Percentiles rank a stretch among this genome's conserved stretches.
These are phyloP conservation scores for Diphasiastrum complanatum DNA, from an alignment of 83 land plant species.

Conservation along the genomic window DNA sequence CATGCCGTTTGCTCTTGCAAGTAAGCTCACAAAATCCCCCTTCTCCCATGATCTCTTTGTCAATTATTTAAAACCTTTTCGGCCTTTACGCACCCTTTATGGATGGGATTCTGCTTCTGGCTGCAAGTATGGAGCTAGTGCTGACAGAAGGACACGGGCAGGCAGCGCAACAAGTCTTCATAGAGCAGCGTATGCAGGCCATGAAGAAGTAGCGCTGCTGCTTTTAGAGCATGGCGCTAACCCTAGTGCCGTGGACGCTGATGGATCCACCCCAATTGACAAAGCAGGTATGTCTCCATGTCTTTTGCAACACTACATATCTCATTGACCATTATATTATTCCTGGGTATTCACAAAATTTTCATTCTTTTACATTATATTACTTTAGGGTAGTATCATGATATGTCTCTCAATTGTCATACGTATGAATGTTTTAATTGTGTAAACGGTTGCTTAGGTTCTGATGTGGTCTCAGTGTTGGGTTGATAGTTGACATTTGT, in stretches of 20 bases:
- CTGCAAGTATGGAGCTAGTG: conserved; percentile 35
- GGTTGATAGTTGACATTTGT: too few species aligned
- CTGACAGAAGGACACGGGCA: conserved; percentile 32
- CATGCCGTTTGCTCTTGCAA: conserved; percentile 35
- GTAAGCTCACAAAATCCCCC: conserved; percentile 3
- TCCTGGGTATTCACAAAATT: too few species aligned
- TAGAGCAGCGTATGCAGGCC: conserved; percentile 46
- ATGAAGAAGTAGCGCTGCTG: conserved; percentile 31
- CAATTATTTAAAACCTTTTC: background rate
- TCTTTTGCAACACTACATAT: too few species aligned
- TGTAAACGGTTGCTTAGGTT: too few species aligned
- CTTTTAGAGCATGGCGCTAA: conserved; percentile 33
- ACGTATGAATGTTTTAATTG: too few species aligned
- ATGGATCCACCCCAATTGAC: conserved; percentile 37
- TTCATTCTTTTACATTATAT: too few species aligned
- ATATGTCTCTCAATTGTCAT: too few species aligned
- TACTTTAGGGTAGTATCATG: too few species aligned
- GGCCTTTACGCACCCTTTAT: too few species aligned
- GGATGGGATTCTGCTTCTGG: background rate
- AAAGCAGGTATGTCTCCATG: conserved; percentile 50
- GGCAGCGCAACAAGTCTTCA: conserved; percentile 47
- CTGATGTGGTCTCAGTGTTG: too few species aligned
- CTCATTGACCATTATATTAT: too few species aligned
- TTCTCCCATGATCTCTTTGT: background rate
- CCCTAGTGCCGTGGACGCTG: conserved; percentile 29